These are phyloP conservation scores for Sordaria brevicollis DNA, from an alignment of 495 filamentous ascomycete genomes.

Conservation along the genomic window DNA sequence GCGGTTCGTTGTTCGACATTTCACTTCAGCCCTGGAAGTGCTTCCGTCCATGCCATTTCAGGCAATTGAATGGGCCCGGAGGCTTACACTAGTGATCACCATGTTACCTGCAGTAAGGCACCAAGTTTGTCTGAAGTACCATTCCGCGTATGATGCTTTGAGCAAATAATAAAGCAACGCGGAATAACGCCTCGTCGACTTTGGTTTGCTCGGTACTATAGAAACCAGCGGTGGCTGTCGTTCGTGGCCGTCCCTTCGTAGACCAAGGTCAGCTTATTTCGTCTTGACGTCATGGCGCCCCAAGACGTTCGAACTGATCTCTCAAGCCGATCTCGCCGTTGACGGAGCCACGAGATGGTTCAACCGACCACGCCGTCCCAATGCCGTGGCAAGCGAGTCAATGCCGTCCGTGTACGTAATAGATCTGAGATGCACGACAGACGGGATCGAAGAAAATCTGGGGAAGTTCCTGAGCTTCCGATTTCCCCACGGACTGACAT, in stretches of 20 bases:
- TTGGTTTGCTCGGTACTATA: neutral
- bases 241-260: neutral
- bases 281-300: constrained; percentile 5
- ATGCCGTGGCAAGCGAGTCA: neutral
- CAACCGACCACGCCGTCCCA: neutral
- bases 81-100: neutral
- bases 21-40: neutral
- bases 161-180: neutral
- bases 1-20: neutral
- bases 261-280: neutral
- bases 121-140: neutral
- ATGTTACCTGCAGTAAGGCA: neutral
- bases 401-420: neutral
- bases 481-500: neutral
- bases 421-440: neutral
- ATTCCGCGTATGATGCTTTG: neutral
- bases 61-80: neutral
- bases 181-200: neutral
- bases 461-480: neutral
- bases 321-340: neutral
- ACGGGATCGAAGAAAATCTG: neutral
- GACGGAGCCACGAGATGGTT: neutral
- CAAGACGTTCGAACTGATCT: neutral
- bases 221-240: neutral
- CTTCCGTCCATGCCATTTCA: neutral